Conservation (phyloP, 495 filamentous ascomycete species). For the Clohesyomyces aquaticus region DNA sequence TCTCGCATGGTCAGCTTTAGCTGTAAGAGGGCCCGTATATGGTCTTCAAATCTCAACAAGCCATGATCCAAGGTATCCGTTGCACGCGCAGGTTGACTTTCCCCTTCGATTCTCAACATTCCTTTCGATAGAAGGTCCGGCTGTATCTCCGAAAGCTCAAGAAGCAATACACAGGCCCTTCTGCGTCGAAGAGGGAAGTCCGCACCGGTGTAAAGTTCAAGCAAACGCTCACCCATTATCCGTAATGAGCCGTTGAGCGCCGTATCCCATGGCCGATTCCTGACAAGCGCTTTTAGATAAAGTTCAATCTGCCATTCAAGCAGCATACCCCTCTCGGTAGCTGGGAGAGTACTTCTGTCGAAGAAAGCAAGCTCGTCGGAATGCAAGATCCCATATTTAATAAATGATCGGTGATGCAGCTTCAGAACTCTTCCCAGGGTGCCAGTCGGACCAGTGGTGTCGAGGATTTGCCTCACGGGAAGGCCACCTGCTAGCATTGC, state of each 20-base stretch:
- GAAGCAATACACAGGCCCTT: conserved; percentile 32
- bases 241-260: conserved; percentile 30
- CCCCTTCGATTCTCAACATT: neutral
- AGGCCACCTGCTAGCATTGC: conserved; percentile 39
- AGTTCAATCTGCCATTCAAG: conserved; percentile 62
- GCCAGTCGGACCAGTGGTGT: conserved; percentile 29
- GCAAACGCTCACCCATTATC: conserved; percentile 41
- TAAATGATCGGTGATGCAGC: conserved; percentile 52
- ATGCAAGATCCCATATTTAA: conserved; percentile 29
- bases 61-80: conserved; percentile 57
- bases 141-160: conserved; percentile 33
- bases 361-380: conserved; percentile 43
- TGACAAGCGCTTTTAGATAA: conserved; percentile 34
- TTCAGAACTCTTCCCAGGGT: conserved; percentile 55
- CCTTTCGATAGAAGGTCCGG: conserved; percentile 10
- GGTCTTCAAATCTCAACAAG: conserved; percentile 56
- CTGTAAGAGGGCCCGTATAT: conserved; percentile 61
- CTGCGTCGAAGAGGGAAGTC: conserved; percentile 43
- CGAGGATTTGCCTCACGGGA: conserved; percentile 29
- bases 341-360: conserved; percentile 49
- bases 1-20: conserved; percentile 61
- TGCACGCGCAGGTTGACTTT: neutral
- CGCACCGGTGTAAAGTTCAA: conserved; percentile 36
- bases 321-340: conserved; percentile 52
- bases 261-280: conserved; percentile 32